A percentile compares a stretch with the other conserved stretches of the same genome.
These are phyloP conservation scores for Pseudonectria foliicola DNA, from an alignment of 2,329 filamentous ascomycete species.

Conservation along the genomic window DNA sequence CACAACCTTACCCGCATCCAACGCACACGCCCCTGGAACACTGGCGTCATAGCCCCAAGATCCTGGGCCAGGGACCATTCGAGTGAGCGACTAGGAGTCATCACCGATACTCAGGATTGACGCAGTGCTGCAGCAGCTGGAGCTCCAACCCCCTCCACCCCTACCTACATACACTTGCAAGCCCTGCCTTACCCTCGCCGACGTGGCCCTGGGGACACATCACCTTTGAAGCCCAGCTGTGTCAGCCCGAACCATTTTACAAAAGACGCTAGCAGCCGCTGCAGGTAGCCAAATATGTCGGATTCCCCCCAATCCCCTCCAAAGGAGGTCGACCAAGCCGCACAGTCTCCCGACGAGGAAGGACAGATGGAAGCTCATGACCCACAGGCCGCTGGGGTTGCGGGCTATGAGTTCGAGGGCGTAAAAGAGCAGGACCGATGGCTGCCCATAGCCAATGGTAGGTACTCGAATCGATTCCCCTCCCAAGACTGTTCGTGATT, in stretches of 20 bases:
- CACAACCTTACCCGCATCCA: constrained; percentile 12
- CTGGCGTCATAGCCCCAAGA: constrained; percentile 41
- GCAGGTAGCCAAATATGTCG: constrained; percentile 84
- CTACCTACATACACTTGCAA: constrained; percentile 44
- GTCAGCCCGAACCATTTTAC: constrained; percentile 50
- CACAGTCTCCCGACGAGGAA: constrained; percentile 90
- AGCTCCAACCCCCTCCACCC: constrained; percentile 28
- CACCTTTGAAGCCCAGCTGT: constrained; percentile 49
- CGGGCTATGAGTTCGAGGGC: constrained; percentile 77
- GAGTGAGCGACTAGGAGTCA: constrained; percentile 24
- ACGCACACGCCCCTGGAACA: constrained; percentile 18
- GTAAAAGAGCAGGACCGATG: constrained; percentile 99
- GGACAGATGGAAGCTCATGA: constrained; percentile 87
- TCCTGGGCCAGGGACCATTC: constrained; percentile 27
- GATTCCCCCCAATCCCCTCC: constrained; percentile 77
- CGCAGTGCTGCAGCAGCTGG: constrained; percentile 50
- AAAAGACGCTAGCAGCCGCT: constrained; percentile 57
- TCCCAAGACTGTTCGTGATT: constrained; percentile 34
- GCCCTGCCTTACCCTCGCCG: constrained; percentile 42
- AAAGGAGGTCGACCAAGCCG: constrained; percentile 90
- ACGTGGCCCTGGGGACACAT: constrained; percentile 56
- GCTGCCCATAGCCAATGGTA: constrained; percentile 99
- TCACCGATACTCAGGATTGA: constrained; percentile 37
- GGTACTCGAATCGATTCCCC: constrained; percentile 39
- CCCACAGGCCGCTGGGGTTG: constrained; percentile 65